A percentile compares a stretch with the other conserved stretches of the same genome.
Evolutionary conservation across 1,284 basidiomycete genomes (phyloP).

Genomic region (Phylloporus sp.): DNA sequence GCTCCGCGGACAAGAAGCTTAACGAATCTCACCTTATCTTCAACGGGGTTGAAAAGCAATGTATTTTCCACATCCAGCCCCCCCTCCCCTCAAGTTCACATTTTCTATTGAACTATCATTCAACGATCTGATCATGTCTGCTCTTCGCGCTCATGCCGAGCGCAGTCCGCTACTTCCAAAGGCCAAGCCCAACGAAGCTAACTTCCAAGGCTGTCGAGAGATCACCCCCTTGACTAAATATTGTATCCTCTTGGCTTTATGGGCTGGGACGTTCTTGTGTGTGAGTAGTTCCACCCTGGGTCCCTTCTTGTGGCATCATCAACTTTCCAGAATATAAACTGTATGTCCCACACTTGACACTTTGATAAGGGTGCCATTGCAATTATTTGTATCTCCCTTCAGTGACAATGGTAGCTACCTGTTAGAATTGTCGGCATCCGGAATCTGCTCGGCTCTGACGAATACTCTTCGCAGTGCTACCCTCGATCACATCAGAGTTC

Average conservation of each 20-base stretch:
- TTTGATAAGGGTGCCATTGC: neutral
- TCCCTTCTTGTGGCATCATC: neutral
- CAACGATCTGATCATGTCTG: neutral
- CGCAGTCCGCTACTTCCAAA: conserved; percentile 19
- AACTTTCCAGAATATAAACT: conserved; percentile 25
- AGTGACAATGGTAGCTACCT: conserved; percentile 36
- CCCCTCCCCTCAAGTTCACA: neutral
- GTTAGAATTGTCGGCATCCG: conserved; percentile 6
- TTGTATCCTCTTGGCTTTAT: conserved; percentile 23
- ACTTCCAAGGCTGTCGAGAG: conserved; percentile 11
- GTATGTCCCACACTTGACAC: conserved; percentile 17
- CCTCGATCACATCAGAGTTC: conserved; percentile 30
- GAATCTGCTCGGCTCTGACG: conserved; percentile 8
- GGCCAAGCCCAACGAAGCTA: neutral
- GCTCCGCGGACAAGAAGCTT: neutral
- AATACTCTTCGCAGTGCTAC: conserved; percentile 16
- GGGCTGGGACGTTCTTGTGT: conserved; percentile 30
- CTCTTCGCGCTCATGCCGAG: conserved; percentile 3
- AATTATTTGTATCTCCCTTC: neutral
- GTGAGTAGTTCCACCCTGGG: conserved; percentile 14
- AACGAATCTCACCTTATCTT: neutral
- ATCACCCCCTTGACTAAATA: conserved; percentile 14
- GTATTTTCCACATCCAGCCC: neutral
- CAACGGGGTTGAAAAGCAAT: neutral
- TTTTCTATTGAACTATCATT: neutral